Conservation (phyloP, 108 stramenopile species). For the Skeletonema costatum region DNA sequence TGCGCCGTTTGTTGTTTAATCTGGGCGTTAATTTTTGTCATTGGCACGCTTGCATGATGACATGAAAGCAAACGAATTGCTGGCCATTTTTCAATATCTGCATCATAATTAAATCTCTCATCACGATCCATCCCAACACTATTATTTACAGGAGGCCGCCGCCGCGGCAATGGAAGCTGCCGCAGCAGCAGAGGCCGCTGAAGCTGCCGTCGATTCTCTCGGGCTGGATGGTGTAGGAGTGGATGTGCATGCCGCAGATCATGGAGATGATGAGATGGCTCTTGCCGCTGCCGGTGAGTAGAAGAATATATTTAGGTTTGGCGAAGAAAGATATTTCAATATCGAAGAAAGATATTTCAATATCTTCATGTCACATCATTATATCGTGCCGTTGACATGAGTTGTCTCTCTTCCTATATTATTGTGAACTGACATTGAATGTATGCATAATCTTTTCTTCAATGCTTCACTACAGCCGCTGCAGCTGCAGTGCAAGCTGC, state of each 20-base stretch:
- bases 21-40: neutral
- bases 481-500: constrained; percentile 44
- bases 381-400: no score
- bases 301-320: neutral
- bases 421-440: no score
- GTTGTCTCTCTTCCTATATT: no score
- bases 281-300: constrained; percentile 25
- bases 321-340: neutral
- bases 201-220: constrained; percentile 36
- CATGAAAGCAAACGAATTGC: neutral
- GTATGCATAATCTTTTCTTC: neutral
- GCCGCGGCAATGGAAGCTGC: constrained; percentile 5
- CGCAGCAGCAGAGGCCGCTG: constrained; percentile 25
- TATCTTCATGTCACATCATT: neutral
- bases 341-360: neutral
- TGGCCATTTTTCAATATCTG: no score
- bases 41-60: neutral
- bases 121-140: neutral
- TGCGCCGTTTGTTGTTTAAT: no score
- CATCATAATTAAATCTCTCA: no score
- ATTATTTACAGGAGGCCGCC: neutral
- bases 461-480: neutral
- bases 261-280: constrained; percentile 21
- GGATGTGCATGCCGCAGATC: neutral
- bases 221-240: constrained; percentile 8